A percentile compares a stretch with the other conserved stretches of the same genome.
Evolutionary conservation across 75 land plant genomes (phyloP).

Genomic region (Azolla pinnata): DNA sequence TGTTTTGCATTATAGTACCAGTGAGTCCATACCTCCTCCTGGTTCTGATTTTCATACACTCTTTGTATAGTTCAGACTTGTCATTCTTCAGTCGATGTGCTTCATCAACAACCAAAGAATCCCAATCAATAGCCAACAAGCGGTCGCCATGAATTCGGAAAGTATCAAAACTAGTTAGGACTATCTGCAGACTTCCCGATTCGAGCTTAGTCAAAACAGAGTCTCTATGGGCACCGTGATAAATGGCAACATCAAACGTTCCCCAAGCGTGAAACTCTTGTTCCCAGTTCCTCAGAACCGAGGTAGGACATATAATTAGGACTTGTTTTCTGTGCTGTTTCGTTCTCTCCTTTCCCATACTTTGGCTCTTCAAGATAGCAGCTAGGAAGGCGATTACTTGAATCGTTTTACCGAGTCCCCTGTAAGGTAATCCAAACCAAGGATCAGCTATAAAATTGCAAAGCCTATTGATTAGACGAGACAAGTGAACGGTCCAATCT

Average conservation of each 20-base stretch:
- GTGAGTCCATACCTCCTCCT: constrained; percentile 75
- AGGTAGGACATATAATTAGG: constrained; percentile 73
- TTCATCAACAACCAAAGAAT: constrained; percentile 80
- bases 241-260: constrained; percentile 53
- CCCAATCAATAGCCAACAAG: constrained; percentile 58
- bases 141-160: constrained; percentile 58
- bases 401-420: constrained; percentile 95
- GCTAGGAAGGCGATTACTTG: constrained; percentile 88
- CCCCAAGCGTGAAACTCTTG: constrained; percentile 87
- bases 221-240: constrained; percentile 81
- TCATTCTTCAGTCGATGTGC: constrained; percentile 97
- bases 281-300: constrained; percentile 89
- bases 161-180: constrained; percentile 88
- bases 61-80: constrained; percentile 73
- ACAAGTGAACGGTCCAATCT: background rate
- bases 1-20: constrained; percentile 95
- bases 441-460: background rate
- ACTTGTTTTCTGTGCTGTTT: constrained; percentile 26
- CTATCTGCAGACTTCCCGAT: constrained; percentile 45
- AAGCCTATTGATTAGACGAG: background rate
- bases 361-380: constrained; percentile 49
- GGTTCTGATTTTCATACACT: constrained; percentile 52
- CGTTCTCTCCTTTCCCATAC: constrained; percentile 7
- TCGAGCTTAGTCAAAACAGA: constrained; percentile 54
- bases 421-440: no score